Base-by-base conservation (phyloP, 1,284 basidiomycete species). In the Apiotrichum siamense region DNA sequence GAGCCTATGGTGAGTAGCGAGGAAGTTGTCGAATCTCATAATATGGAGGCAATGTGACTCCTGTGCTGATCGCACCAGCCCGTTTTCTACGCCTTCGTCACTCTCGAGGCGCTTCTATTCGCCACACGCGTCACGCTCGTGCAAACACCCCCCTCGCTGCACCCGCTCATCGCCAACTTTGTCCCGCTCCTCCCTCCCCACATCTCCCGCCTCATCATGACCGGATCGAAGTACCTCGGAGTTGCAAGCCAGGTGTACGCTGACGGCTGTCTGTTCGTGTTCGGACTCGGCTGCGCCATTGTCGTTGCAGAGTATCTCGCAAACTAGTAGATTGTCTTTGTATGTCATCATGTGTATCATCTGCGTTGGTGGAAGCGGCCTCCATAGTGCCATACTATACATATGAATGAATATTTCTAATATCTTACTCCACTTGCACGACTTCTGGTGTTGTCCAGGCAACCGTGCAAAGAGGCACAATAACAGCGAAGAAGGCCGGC, bases 61-160 rank as follows among this genome's bases (percentile, higher is more conserved):
- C n/a, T 20, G 26, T 32, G 3, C 33, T 26, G 17, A 45, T 17
- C 17, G 21, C 23, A 3, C 3, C 23, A 75, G 74, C 73, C 74
- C n/a, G 53, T 74, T 13, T 75, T 75, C 58, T 74, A 70, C 68
- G 71, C 73, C 1, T 75, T 74, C 47, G 52, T 62, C 0, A 74
- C 73, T 0, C 52, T 75, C 17, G 67, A 73, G 41, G 60, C 70
- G 11, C 62, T 75, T 24, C 64, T 75, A 0, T 68, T 73, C 54
- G 70, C 69, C 1, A 72, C 69, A 0, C 64, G 72, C 43, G 61
- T 70, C 44, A 58, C 72, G 39, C 53, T 75, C 35, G 54, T 71
- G 49, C 51, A 66, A 59, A 66, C 66, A 17, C 68, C 66, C 4
- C 69, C 72, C 3, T 56, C 59, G 3, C 70, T 72, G 18, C 71